Evolutionary conservation across 371 early-diverging fungal genomes (phyloP).

Genomic region (Actinomortierella ambigua): DNA sequence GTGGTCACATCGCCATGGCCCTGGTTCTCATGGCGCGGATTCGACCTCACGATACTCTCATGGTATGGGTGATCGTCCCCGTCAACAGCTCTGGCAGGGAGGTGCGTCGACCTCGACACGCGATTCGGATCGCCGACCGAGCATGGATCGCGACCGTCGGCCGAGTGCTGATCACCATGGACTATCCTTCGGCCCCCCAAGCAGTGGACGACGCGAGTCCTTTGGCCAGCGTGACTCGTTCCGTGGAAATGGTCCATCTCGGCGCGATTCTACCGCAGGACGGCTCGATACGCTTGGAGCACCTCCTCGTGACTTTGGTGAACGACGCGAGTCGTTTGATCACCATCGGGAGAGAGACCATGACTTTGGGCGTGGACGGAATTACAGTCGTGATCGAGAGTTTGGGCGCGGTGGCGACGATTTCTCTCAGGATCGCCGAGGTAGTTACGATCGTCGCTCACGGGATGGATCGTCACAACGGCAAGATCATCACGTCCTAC

Average conservation of each 20-base stretch:
- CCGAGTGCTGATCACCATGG: slow-evolving; percentile 16
- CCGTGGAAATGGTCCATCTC: slow-evolving; percentile 7
- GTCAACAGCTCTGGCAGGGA: slow-evolving; percentile 26
- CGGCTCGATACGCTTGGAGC: slow-evolving; percentile 18
- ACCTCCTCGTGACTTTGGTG: slow-evolving; percentile 23
- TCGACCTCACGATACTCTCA: slow-evolving; percentile 15
- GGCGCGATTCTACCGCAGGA: slow-evolving; percentile 23
- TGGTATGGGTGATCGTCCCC: slow-evolving; percentile 17
- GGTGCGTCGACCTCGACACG: slow-evolving; percentile 1
- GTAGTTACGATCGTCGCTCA: slow-evolving; percentile 26
- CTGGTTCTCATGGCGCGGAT: slow-evolving; percentile 5
- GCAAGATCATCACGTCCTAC: slow-evolving; percentile 29
- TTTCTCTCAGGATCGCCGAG: slow-evolving; percentile 19
- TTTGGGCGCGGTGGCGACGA: slow-evolving; percentile 16
- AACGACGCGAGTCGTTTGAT: slow-evolving; percentile 25
- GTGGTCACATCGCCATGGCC: slow-evolving; percentile 19
- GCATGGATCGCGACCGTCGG: slow-evolving; percentile 18
- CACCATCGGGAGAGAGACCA: slow-evolving; percentile 1
- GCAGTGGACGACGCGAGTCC: slow-evolving; percentile 23
- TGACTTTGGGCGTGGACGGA: slow-evolving; percentile 12
- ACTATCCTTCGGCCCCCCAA: neutral
- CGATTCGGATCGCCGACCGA: too few species aligned
- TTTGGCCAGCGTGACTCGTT: slow-evolving; percentile 21
- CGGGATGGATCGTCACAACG: slow-evolving; percentile 20
- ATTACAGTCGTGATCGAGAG: slow-evolving; percentile 27